Conservation (phyloP, 1,284 basidiomycete species). For the Cryptococcus deneoformans region DNA sequence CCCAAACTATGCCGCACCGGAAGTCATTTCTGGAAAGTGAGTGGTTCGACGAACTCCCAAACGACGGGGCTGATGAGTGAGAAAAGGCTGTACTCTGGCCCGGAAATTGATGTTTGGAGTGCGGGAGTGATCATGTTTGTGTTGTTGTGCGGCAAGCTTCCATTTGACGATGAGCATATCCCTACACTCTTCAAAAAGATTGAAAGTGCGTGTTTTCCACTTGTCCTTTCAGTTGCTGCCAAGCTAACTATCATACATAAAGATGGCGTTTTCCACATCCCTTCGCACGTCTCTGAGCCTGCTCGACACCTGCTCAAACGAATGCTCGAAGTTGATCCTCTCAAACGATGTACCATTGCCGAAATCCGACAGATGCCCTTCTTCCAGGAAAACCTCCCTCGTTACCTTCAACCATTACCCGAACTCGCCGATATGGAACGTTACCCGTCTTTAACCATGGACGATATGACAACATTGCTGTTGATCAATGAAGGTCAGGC, state of each 20-base stretch:
- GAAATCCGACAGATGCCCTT: conserved; percentile 87
- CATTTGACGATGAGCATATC: conserved; percentile 94
- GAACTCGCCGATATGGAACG: conserved; percentile 56
- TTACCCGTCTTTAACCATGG: conserved; percentile 42
- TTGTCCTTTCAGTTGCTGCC: background rate
- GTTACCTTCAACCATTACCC: conserved; percentile 81
- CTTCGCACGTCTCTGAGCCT: conserved; percentile 70
- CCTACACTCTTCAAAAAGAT: conserved; percentile 90
- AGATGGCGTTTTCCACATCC: conserved; percentile 84
- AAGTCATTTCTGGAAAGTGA: conserved; percentile 82
- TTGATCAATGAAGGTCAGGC: conserved; percentile 44
- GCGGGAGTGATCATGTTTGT: conserved; percentile 95
- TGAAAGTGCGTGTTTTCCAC: conserved; percentile 59
- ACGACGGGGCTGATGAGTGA: conserved; percentile 2
- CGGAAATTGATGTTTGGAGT: conserved; percentile 98
- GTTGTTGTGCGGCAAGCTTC: conserved; percentile 85
- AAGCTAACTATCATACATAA: conserved; percentile 7
- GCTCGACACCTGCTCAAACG: conserved; percentile 72
- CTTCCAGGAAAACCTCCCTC: conserved; percentile 78
- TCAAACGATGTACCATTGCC: conserved; percentile 85
- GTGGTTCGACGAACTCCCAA: conserved; percentile 17
- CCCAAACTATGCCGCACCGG: conserved; percentile 94
- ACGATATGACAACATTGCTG: conserved; percentile 41
- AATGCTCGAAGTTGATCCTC: conserved; percentile 89
- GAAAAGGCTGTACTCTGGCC: conserved; percentile 75